phyloP scores from a whole-genome alignment of 2,329 filamentous ascomycete genomes.

The Podosphaera xanthii region DNA sequence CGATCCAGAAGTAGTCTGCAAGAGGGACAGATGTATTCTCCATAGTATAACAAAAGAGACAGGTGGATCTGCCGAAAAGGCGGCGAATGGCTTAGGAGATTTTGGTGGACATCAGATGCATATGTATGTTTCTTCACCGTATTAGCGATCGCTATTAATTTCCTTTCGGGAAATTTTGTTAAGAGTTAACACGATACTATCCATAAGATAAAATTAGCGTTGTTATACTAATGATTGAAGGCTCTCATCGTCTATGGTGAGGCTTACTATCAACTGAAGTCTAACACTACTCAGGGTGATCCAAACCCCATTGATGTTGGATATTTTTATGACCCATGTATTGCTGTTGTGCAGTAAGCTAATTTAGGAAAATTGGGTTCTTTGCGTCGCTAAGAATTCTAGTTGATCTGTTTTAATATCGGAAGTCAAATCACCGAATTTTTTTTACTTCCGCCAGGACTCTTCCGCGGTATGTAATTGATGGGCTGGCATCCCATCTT shows the following conservation, averaged over 20 bases:
- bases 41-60: constrained; percentile 11
- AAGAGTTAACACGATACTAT: not conserved
- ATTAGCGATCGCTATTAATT: not conserved
- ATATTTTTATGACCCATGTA: too few relatives aligned
- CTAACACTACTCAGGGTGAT: too few relatives aligned
- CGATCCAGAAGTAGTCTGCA: constrained; percentile 58
- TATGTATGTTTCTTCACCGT: not conserved
- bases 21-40: constrained; percentile 33
- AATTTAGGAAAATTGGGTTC: too few relatives aligned
- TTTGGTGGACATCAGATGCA: constrained; percentile 8
- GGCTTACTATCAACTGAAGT: not conserved
- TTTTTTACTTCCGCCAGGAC: too few relatives aligned
- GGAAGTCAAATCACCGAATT: too few relatives aligned
- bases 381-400: too few relatives aligned
- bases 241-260: not conserved
- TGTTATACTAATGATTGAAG: not conserved
- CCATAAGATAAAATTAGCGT: not conserved
- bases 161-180: not conserved
- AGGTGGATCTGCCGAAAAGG: constrained; percentile 3
- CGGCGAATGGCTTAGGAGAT: constrained; percentile 1
- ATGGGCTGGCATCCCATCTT: too few relatives aligned
- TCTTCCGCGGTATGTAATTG: too few relatives aligned
- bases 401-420: too few relatives aligned
- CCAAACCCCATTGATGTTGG: too few relatives aligned
- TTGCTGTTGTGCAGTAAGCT: too few relatives aligned